Evolutionary conservation across 768 basidiomycete species (phyloP), one percentile per base, ranked within the genome.

Genomic region (Austroboletus festivus): DNA sequence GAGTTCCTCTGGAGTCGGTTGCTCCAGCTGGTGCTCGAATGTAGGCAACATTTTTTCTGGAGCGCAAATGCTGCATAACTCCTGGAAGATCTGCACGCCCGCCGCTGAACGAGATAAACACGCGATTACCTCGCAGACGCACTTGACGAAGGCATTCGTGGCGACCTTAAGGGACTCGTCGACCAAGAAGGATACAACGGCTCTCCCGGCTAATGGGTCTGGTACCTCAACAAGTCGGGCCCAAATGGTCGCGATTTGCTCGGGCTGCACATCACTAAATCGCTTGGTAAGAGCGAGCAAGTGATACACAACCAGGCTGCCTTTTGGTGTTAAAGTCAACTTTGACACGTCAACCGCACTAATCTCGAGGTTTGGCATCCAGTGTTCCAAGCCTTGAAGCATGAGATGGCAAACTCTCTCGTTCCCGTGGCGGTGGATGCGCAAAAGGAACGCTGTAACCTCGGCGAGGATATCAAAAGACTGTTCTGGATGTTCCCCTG

Each of bases 141-240:
- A 89, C 38, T 73, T 74, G 50, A 95, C 79, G 66, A 90, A 94
- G 15, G 82, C 78, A 5, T 78, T 75, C 54, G 82, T 92, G 33
- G 87, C 85, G 37, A 93, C 84, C 64, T 86, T 88, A 54, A 86
- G 83, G 1, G 90, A 88, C 58, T 95, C 91, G 55, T 93, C 90
- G 30, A 95, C 73, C 3, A 97, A 73, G 67, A 92, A 97, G 24
- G 85, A 79, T 42, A 89, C 75, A 15, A 91, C 74, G 3, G 89
- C 88, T 46, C 84, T 86, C 2, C 88, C 87, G 51, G 93, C 92
- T 20, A 78, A 74, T 46, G 82, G 76, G 55, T 83, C 74, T 21
- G 85, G 83, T 3, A 79, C 71, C 21, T 87, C 86, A 5, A 91
- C 86, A 13, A 95, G 71, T 47, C 82, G 81, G 7, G 77, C 74